phyloP scores from a whole-genome alignment of 2,329 filamentous ascomycete species.

The Ophiostoma himal-ulmi region DNA sequence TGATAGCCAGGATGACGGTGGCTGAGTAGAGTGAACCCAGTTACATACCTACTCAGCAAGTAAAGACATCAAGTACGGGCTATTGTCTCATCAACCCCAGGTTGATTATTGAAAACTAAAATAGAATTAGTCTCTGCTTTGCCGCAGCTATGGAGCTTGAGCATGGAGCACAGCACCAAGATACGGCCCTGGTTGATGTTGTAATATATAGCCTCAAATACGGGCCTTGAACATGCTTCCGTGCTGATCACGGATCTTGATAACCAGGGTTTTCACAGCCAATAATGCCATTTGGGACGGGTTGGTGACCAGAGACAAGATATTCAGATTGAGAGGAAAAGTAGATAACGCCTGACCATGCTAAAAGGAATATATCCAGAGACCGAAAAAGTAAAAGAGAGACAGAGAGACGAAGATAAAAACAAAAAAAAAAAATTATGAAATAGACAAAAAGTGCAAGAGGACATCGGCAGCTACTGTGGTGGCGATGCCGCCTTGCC shows the following conservation, averaged over 20 bases:
- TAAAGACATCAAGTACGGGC: too few species aligned
- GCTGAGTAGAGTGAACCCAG: too few species aligned
- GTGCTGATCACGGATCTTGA: too few species aligned
- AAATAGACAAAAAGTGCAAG: not conserved
- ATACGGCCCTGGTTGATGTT: slow-evolving; percentile 1
- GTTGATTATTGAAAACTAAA: not conserved
- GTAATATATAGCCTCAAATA: not conserved
- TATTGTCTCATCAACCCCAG: too few species aligned
- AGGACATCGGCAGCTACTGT: slow-evolving; percentile 23
- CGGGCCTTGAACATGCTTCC: not conserved
- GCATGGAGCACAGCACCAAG: not conserved
- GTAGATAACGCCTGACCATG: slow-evolving; percentile 5
- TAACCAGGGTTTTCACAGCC: too few species aligned
- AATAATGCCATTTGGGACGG: not conserved
- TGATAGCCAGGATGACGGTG: too few species aligned
- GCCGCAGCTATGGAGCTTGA: not conserved
- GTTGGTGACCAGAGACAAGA: not conserved
- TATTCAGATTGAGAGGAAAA: not conserved
- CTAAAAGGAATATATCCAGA: not conserved
- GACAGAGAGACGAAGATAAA: not conserved
- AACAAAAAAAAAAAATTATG: not conserved
- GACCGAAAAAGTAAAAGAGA: not conserved
- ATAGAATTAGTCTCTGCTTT: not conserved
- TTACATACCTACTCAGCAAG: too few species aligned
- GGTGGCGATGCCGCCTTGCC: slow-evolving; percentile 42